Conservation (phyloP, 2,329 filamentous ascomycete species). For the Ascochyta fabae region DNA sequence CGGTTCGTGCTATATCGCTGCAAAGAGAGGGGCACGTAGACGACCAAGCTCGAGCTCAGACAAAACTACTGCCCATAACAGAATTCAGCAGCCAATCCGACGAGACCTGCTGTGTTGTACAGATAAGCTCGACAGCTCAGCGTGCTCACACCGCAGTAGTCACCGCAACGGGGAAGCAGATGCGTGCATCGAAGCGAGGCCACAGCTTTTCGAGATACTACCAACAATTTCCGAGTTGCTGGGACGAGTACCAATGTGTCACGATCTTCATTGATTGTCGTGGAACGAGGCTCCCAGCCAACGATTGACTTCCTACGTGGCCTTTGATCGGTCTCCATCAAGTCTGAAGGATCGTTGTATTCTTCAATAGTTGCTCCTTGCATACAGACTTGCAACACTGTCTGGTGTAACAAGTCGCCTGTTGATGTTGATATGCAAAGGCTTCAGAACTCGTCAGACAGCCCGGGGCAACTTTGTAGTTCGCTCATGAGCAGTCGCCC, state of each 20-base stretch:
- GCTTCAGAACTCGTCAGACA: background rate
- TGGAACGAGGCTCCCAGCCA: conserved; percentile 13
- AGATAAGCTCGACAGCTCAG: conserved; percentile 20
- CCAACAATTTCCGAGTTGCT: conserved; percentile 9
- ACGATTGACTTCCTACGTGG: conserved; percentile 11
- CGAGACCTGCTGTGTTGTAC: conserved; percentile 12
- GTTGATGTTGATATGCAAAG: background rate
- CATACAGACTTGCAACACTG: background rate
- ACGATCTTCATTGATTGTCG: conserved; percentile 21
- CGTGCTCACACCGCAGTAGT: conserved; percentile 25
- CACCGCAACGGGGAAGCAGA: conserved; percentile 29
- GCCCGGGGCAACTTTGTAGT: background rate
- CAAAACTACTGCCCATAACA: background rate
- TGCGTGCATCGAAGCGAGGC: conserved; percentile 24
- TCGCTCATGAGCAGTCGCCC: background rate
- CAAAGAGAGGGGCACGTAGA: background rate
- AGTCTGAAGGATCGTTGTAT: conserved; percentile 4
- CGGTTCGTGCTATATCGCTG: background rate
- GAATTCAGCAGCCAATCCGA: conserved; percentile 12
- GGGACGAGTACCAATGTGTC: conserved; percentile 14
- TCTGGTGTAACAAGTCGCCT: background rate
- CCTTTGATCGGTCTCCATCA: background rate
- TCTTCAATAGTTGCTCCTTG: conserved; percentile 6
- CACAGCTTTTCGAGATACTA: conserved; percentile 14
- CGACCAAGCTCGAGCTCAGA: conserved; percentile 1